phyloP scores from a whole-genome alignment of 345 rosid genomes.

The Psidium guajava region DNA sequence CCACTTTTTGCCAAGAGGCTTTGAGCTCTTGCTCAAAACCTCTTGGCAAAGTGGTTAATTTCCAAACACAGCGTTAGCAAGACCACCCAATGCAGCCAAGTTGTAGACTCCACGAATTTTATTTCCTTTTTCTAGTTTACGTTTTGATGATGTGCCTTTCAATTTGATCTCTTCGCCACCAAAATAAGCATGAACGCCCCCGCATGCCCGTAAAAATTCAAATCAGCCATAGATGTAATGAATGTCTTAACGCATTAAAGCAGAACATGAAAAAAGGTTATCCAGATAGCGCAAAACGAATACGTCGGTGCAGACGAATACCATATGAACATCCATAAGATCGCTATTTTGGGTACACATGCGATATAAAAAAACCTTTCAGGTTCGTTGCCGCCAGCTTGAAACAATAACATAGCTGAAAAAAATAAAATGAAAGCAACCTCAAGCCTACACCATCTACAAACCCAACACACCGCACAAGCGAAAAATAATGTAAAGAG shows the following conservation, averaged over 20 bases:
- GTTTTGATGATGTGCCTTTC: background rate
- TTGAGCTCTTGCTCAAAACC: too few relatives aligned
- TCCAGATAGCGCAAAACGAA: background rate
- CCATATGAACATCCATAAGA: background rate
- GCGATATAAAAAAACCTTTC: too few relatives aligned
- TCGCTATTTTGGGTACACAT: background rate
- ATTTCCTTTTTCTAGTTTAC: background rate
- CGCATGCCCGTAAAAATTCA: background rate
- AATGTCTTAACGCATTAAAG: background rate
- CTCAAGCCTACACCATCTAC: background rate
- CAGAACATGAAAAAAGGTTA: background rate
- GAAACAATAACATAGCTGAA: background rate
- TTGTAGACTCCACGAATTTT: background rate
- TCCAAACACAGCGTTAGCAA: background rate
- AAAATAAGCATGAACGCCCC: background rate
- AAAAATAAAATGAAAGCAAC: background rate
- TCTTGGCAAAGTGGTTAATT: too few relatives aligned
- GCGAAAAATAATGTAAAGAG: background rate
- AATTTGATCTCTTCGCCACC: background rate
- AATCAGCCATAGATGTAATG: background rate
- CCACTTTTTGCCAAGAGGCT: too few relatives aligned
- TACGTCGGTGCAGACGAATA: background rate
- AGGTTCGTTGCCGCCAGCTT: background rate
- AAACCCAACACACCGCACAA: background rate
- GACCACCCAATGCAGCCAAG: background rate